phyloP scores from a whole-genome alignment of 2,329 filamentous ascomycete genomes.

The Atkinsonella hypoxylon region DNA sequence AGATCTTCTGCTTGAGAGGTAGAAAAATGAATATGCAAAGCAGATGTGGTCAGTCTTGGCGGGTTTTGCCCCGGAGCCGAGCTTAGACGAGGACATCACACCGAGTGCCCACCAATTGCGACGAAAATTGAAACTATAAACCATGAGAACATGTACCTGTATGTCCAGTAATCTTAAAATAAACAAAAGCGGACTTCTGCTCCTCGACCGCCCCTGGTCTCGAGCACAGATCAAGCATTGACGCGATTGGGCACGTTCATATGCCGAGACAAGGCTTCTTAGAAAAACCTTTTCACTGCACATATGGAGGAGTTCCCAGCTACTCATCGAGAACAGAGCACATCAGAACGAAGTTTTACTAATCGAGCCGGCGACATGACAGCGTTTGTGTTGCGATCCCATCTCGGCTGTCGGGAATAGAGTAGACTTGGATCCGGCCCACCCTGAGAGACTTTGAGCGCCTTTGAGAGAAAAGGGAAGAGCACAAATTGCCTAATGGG shows the following conservation, averaged over 20 bases:
- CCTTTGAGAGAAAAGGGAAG: constrained; percentile 2
- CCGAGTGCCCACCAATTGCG: background rate
- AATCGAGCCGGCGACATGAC: too few relatives aligned
- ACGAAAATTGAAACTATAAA: background rate
- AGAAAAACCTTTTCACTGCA: too few relatives aligned
- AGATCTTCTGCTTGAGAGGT: background rate
- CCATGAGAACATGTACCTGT: background rate
- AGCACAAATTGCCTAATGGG: background rate
- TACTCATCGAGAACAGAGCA: too few relatives aligned
- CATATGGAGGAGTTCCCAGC: too few relatives aligned
- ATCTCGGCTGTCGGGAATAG: background rate
- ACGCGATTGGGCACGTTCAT: background rate
- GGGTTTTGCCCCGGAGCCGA: background rate
- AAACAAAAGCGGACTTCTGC: background rate
- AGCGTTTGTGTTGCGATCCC: too few relatives aligned
- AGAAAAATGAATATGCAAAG: background rate
- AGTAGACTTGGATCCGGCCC: background rate
- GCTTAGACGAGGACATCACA: background rate
- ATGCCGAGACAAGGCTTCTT: too few relatives aligned
- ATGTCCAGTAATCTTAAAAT: background rate
- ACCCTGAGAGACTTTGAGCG: constrained; percentile 9
- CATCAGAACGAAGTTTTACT: too few relatives aligned
- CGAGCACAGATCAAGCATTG: background rate
- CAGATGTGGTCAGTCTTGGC: background rate
- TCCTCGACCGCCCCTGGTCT: background rate